A percentile compares a stretch with the other conserved stretches of the same genome.
These are phyloP conservation scores for Lachancea fermentati DNA, from an alignment of 805 yeast species.

Conservation along the genomic window DNA sequence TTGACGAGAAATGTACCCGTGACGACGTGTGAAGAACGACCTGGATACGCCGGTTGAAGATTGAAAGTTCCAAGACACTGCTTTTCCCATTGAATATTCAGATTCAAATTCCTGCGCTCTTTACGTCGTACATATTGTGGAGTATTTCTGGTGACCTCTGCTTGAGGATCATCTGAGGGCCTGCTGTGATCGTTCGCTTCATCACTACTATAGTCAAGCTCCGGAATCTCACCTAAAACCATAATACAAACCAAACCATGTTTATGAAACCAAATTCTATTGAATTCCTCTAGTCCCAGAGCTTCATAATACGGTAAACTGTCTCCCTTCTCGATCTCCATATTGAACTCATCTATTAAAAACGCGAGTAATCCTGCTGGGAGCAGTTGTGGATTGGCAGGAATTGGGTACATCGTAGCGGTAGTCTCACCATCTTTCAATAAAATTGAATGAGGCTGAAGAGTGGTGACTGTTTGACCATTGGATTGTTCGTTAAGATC, in stretches of 20 bases:
- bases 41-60: conserved; percentile 86
- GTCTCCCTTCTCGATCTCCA: conserved; percentile 86
- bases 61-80: conserved; percentile 86
- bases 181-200: not conserved
- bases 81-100: conserved; percentile 75
- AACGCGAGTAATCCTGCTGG: conserved; percentile 79
- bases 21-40: conserved; percentile 88
- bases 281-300: conserved; percentile 68
- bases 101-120: conserved; percentile 23
- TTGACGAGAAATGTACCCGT: conserved; percentile 85
- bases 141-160: conserved; percentile 17
- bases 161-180: conserved; percentile 5
- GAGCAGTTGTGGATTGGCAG: conserved; percentile 47
- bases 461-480: conserved; percentile 15
- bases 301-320: conserved; percentile 83
- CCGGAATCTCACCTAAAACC: conserved; percentile 70
- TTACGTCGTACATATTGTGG: conserved; percentile 25
- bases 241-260: conserved; percentile 48
- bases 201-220: conserved; percentile 35
- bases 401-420: conserved; percentile 87
- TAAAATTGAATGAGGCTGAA: conserved; percentile 64
- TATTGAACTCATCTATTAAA: conserved; percentile 85
- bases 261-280: conserved; percentile 69
- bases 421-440: conserved; percentile 85
- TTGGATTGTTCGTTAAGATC: not conserved